Evolutionary conservation across 208 protist genomes (phyloP), one percentile per base, ranked within the genome.

Genomic region (Crithidia expoeki): DNA sequence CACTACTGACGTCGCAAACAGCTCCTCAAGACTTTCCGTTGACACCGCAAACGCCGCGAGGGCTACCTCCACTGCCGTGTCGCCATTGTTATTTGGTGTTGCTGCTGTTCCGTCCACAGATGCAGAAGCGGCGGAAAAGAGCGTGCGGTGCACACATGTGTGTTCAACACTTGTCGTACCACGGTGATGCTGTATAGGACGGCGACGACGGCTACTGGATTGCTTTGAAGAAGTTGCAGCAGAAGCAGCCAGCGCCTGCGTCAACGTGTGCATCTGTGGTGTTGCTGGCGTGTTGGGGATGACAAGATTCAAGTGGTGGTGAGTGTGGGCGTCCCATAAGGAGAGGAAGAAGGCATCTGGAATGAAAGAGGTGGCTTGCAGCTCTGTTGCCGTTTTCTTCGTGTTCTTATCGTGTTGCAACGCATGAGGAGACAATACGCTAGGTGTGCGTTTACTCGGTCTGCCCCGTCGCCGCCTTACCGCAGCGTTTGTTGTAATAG

Each of bases 271-370:
- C 28, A 68, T 68, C 50, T 60, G 50, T 2, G 59, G 50, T 14
- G 67, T 49, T 12, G 38, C 50, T 5, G 56, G 27, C 42, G 56
- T 46, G 74, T 89, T 89, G 16, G 86, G 86, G 1, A 92, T 28
- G 19, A 92, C 59, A 12, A 92, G 77, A 42, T 81, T 66, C 19
- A 84, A 46, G 57, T 87, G 86, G 21, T 83, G 51, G 38, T 85
- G 68, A 4, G 80, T 85, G 23, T 69, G 28, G 7, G 71, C 55
- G 58, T 92, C 79, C 78, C 83, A 89, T 0, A 87, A 6, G 10
- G 75, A 76, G 14, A 89, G 65, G 38, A 85, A 92, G 32, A 89
- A 68, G 40, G 84, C 83, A 51, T 84, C 80, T 10, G 83, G 82
- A 14, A 86, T 69, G 50, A 53, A 50, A 19, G 79, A 46, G 51